Evolutionary conservation across 768 basidiomycete genomes (phyloP), one percentile per base, ranked within the genome.

Genomic region (Wakefieldia striispora): DNA sequence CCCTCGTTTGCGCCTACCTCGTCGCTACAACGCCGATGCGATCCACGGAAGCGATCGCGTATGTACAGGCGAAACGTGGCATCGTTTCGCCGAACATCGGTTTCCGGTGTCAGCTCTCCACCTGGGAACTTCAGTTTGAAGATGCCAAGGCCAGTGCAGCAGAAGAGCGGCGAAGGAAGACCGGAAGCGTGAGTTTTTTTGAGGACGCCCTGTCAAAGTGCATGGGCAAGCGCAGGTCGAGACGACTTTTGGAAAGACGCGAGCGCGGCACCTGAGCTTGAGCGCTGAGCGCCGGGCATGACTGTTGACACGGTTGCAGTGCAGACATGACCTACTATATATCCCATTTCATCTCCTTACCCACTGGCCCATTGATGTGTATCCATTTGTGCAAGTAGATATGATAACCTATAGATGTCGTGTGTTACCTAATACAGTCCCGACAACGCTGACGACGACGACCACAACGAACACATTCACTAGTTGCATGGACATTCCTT

Each of bases 1-100:
- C 86, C 5, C 77, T 89, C 23, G 81, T 90, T 4, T 83, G 84
- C 53, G 89, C 86, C 45, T 91, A 88, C 67, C 70, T 86, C 37
- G 67, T 84, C 17, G 75, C 75, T 7, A 68, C 73, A 16, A 75
- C 71, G 23, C 68, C 72, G 16, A 82, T 86, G 80, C 63, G 65
- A 5, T 73, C 79, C 11, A 45, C 57, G 21, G 77, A 84, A 48
- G 77, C 85, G 9, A 74, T 88, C 56, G 71, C 66, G 23, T 78
- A 78, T 49, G 77, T 81, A 29, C 76, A 76, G 55, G 66, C 74
- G 33, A 77, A 78, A 42, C 84, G 88, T 17, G 68, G 72, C 19
- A 78, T 89, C 42, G 78, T 82, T 13, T 72, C 70, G 43, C 88
- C 88, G 0, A 91, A 89, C 59, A n/a, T 66, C 1, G 84, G 84